A percentile compares a stretch with the other conserved stretches of the same genome.
These are phyloP conservation scores for Nicotiana tabacum DNA, from an alignment of 257 asterid genomes.

Conservation along the genomic window DNA sequence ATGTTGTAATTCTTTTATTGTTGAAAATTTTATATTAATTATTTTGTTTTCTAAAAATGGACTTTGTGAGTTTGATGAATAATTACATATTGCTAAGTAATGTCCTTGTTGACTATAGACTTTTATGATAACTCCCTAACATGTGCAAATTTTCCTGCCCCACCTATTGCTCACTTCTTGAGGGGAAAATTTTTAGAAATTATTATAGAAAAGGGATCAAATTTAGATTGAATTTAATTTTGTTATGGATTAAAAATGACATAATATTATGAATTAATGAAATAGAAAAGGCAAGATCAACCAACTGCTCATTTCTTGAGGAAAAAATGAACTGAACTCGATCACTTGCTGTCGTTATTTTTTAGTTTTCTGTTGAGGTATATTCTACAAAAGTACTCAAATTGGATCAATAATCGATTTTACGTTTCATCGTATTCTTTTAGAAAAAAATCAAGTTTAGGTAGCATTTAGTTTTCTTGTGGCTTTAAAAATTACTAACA, in stretches of 20 bases:
- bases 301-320: neutral
- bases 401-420: too few species aligned
- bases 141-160: conserved; percentile 19
- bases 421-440: too few species aligned
- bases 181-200: neutral
- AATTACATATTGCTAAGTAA: conserved; percentile 19
- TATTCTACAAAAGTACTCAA: fast-evolving
- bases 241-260: neutral
- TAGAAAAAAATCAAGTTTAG: neutral
- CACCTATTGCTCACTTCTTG: neutral
- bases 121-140: conserved; percentile 23
- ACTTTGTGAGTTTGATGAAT: conserved; percentile 7
- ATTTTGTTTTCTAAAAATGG: neutral
- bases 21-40: neutral
- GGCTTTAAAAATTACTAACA: neutral
- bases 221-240: too few species aligned
- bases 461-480: neutral
- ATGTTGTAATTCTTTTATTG: neutral
- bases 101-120: conserved; percentile 38
- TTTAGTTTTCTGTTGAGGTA: too few species aligned
- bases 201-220: neutral
- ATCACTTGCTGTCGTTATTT: too few species aligned
- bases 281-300: too few species aligned
- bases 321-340: neutral
- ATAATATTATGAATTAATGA: too few species aligned